Conservation (phyloP, 75 land plant species). For the Cupressus sempervirens region DNA sequence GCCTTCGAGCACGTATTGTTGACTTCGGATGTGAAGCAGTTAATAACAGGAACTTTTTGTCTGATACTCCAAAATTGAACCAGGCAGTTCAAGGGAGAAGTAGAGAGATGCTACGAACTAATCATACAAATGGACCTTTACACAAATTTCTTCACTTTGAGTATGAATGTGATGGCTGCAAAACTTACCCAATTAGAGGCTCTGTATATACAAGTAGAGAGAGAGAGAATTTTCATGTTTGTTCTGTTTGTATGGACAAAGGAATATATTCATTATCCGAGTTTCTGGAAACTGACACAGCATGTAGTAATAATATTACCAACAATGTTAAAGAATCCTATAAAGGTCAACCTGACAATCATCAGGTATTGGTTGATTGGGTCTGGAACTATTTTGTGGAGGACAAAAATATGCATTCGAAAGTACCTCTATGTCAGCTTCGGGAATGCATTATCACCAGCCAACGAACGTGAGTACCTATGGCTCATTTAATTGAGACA, state of each 20-base stretch:
- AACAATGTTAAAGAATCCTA: background rate
- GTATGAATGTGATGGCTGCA: slow-evolving; percentile 29
- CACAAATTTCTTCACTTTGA: slow-evolving; percentile 37
- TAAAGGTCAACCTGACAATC: slow-evolving; percentile 20
- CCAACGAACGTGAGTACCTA: slow-evolving; percentile 46
- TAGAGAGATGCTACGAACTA: slow-evolving; percentile 16
- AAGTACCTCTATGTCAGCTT: slow-evolving; percentile 7
- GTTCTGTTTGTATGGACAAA: slow-evolving; percentile 18
- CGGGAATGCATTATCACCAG: slow-evolving; percentile 31
- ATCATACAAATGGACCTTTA: slow-evolving; percentile 49
- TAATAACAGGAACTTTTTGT: slow-evolving; percentile 5
- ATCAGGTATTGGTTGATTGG: slow-evolving; percentile 79
- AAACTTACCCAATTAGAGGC: slow-evolving; percentile 33
- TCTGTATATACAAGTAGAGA: slow-evolving; percentile 14
- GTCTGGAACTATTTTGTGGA: slow-evolving; percentile 85
- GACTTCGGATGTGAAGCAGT: slow-evolving; percentile 55
- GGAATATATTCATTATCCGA: background rate
- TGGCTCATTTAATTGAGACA: background rate
- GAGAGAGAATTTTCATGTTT: slow-evolving; percentile 21
- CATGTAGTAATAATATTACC: slow-evolving; percentile 7
- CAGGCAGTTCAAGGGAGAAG: background rate
- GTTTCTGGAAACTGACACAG: slow-evolving; percentile 13
- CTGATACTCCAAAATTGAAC: background rate
- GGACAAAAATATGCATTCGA: background rate
- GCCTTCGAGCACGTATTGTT: slow-evolving; percentile 73